Evolutionary conservation across 345 rosid species (phyloP).

Genomic region (Turritis glabra): DNA sequence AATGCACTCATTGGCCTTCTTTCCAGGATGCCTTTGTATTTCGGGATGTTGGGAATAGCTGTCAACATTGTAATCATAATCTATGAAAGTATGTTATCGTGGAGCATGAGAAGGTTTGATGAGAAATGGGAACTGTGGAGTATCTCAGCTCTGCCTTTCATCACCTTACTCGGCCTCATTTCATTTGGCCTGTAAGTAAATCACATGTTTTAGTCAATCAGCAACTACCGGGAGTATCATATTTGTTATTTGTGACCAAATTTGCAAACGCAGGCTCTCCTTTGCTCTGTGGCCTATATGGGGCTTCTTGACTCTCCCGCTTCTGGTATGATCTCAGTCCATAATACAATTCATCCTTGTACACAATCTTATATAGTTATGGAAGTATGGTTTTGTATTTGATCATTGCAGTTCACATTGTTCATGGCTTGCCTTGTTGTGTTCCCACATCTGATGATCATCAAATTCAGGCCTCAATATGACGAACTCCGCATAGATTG

Average conservation of each 20-base stretch:
- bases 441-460: slow-evolving; percentile 72
- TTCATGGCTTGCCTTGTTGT: slow-evolving; percentile 92
- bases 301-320: slow-evolving; percentile 94
- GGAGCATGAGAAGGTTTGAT: slow-evolving; percentile 84
- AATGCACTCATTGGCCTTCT: neutral
- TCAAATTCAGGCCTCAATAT: slow-evolving; percentile 63
- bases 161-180: slow-evolving; percentile 77
- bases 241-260: slow-evolving; percentile 9
- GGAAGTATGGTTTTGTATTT: slow-evolving; percentile 1
- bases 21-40: slow-evolving; percentile 80
- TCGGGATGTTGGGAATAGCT: slow-evolving; percentile 70
- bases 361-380: neutral
- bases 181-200: slow-evolving; percentile 85
- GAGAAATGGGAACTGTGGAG: slow-evolving; percentile 88
- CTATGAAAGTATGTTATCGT: slow-evolving; percentile 71
- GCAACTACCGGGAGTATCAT: slow-evolving; percentile 3
- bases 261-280: slow-evolving; percentile 54
- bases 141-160: slow-evolving; percentile 75
- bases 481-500: slow-evolving; percentile 75
- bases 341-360: neutral
- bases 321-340: slow-evolving; percentile 58
- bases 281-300: slow-evolving; percentile 94
- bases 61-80: slow-evolving; percentile 70
- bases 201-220: neutral
- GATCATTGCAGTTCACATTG: slow-evolving; percentile 77